Conservation (phyloP, 371 early-diverging fungal species). For the Apophysomyces ossiformis region DNA sequence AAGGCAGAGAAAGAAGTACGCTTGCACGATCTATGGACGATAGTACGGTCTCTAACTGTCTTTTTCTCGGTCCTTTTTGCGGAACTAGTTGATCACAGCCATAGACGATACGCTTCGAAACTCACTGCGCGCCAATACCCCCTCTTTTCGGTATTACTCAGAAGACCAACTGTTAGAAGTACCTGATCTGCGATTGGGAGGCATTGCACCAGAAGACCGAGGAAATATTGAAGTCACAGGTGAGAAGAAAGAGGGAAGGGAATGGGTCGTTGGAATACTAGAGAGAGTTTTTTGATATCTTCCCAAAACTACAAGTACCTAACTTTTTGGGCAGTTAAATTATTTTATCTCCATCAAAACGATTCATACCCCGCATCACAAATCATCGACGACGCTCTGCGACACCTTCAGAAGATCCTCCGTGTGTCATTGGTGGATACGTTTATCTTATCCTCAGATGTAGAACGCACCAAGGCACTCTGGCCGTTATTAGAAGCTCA, state of each 20-base stretch:
- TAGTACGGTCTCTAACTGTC: not conserved
- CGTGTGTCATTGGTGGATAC: conserved; percentile 51
- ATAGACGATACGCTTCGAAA: conserved; percentile 52
- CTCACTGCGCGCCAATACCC: conserved; percentile 33
- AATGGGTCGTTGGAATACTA: not conserved
- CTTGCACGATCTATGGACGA: not conserved
- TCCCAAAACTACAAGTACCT: too few species aligned
- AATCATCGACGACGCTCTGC: conserved; percentile 35
- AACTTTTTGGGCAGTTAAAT: conserved; percentile 38
- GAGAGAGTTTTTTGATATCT: not conserved
- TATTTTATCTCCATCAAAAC: conserved; percentile 42
- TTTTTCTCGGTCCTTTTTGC: conserved; percentile 2
- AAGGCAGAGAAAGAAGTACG: conserved; percentile 62
- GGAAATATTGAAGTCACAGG: conserved; percentile 62
- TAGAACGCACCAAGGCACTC: conserved; percentile 34
- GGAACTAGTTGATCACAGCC: conserved; percentile 49
- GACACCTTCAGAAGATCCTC: conserved; percentile 42
- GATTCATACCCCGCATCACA: conserved; percentile 28
- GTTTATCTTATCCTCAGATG: conserved; percentile 43
- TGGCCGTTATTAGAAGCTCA: conserved; percentile 41
- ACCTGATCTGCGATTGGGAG: conserved; percentile 47
- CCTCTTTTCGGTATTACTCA: conserved; percentile 37
- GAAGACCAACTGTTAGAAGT: conserved; percentile 37
- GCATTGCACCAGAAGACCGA: conserved; percentile 49
- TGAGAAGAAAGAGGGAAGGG: conserved; percentile 12